A percentile compares a stretch with the other conserved stretches of the same genome.
phyloP scores from a whole-genome alignment of 768 basidiomycete species.

The Fibroporia radiculosa region DNA sequence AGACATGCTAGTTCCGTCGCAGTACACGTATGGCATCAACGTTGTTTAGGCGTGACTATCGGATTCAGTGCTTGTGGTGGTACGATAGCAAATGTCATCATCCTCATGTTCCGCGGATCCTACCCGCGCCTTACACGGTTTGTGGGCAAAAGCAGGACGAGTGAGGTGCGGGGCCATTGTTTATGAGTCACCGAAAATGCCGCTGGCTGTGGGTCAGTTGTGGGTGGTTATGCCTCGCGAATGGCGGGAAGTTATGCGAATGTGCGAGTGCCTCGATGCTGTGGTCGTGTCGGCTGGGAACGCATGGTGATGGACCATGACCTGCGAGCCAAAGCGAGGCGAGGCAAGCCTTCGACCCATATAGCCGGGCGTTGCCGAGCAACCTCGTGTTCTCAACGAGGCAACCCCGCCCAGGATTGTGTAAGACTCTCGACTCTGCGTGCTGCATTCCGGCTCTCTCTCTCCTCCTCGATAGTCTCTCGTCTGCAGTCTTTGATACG shows the following conservation, averaged over 20 bases:
- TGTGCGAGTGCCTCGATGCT: too few species aligned
- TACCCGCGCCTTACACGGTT: not conserved
- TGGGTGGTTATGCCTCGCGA: too few species aligned
- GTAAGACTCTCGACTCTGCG: slow-evolving; percentile 5
- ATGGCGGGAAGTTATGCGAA: too few species aligned
- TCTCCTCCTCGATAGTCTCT: slow-evolving; percentile 4
- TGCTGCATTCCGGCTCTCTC: slow-evolving; percentile 2
- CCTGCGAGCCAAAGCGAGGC: not conserved
- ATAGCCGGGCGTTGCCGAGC: slow-evolving; percentile 4
- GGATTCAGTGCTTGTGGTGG: too few species aligned
- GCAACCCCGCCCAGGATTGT: not conserved
- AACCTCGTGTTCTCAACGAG: slow-evolving; percentile 10
- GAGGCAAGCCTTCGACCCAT: not conserved
- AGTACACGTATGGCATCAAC: too few species aligned
- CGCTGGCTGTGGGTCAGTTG: too few species aligned
- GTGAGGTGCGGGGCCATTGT: too few species aligned
- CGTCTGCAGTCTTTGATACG: not conserved
- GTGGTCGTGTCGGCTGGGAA: too few species aligned
- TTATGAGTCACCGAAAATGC: too few species aligned
- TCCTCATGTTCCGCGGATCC: slow-evolving; percentile 1
- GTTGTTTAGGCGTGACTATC: too few species aligned
- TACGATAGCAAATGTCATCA: not conserved
- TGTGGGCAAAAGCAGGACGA: too few species aligned
- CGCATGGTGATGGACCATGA: slow-evolving; percentile 3
- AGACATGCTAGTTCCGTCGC: too few species aligned